Conservation (phyloP, 163 green algal species). For the Scenedesmus sp. region DNA sequence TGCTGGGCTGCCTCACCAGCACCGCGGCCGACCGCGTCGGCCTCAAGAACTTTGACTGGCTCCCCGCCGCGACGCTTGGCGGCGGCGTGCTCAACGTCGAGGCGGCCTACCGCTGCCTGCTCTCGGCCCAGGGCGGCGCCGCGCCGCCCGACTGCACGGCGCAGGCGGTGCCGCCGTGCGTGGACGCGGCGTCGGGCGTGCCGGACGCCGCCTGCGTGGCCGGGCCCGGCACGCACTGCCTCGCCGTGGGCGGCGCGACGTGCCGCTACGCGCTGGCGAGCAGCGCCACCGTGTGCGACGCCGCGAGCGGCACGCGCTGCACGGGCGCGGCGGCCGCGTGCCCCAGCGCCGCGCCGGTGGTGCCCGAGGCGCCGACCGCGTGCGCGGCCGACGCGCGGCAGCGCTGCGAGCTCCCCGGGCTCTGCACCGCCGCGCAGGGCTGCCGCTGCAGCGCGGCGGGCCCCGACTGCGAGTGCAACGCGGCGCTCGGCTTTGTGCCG, state of each 20-base stretch:
- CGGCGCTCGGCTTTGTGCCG: not conserved
- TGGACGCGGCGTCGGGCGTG: not conserved
- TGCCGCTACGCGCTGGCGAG: not conserved
- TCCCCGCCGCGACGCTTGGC: not conserved
- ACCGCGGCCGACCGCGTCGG: conserved; percentile 17
- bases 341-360: too few species aligned
- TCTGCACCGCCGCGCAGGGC: not conserved
- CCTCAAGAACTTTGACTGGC: not conserved
- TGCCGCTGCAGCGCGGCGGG: conserved; percentile 6
- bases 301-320: not conserved
- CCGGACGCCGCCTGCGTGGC: not conserved
- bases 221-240: too few species aligned
- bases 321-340: too few species aligned
- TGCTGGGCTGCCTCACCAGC: conserved; percentile 11
- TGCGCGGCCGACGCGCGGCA: not conserved
- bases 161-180: not conserved
- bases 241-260: not conserved
- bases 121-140: not conserved
- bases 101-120: conserved; percentile 6
- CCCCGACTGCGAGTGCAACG: conserved; percentile 4
- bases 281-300: not conserved
- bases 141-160: not conserved
- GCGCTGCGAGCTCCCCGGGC: not conserved
- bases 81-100: conserved; percentile 11
- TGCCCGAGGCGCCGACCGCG: not conserved